Conservation (phyloP, 345 rosid genomes). For the Luvunga scandens region DNA sequence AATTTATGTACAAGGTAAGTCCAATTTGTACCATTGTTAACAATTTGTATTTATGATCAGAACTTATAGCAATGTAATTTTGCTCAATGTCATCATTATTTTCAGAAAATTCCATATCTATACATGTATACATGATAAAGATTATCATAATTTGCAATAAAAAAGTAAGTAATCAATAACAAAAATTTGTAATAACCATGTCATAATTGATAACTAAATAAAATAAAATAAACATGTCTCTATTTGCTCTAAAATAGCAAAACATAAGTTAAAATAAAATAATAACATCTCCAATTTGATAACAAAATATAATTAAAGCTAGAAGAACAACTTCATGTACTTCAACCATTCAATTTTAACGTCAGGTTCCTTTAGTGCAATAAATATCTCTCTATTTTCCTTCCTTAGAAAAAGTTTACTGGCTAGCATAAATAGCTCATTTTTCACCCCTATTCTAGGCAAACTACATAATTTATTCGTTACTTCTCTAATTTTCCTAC, state of each 20-base stretch:
- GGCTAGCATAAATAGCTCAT: neutral
- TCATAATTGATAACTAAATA: no score
- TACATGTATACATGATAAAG: neutral
- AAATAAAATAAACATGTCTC: neutral
- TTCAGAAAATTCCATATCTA: neutral
- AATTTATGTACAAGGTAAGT: neutral
- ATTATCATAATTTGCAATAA: neutral
- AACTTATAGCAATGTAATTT: neutral
- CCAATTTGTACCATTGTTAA: neutral
- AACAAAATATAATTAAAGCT: no score
- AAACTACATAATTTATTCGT: neutral
- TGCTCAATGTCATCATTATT: neutral
- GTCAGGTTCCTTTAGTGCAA: neutral
- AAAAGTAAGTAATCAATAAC: neutral
- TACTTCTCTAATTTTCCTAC: neutral
- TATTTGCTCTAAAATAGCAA: neutral
- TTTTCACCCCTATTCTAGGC: neutral
- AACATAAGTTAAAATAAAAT: neutral
- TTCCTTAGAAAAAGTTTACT: neutral
- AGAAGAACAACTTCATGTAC: neutral
- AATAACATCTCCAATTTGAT: no score
- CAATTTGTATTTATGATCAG: neutral
- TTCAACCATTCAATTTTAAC: neutral
- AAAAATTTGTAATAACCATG: neutral
- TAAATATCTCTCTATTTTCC: neutral